phyloP scores from a whole-genome alignment of 805 yeast species.

The Suhomyces vadensis region DNA sequence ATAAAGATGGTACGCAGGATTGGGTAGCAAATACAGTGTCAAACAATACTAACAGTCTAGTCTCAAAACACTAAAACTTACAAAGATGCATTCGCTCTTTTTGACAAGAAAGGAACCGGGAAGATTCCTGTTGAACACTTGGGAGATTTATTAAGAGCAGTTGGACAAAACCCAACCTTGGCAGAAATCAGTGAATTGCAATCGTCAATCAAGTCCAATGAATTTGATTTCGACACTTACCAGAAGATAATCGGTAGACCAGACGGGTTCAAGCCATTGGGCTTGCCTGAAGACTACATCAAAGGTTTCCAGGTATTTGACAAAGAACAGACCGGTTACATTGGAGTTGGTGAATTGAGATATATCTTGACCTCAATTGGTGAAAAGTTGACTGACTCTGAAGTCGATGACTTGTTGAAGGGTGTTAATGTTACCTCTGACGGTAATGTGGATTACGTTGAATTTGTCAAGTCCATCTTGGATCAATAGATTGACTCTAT shows the following conservation, averaged over 20 bases:
- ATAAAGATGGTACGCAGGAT: neutral
- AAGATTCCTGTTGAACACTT: conserved; percentile 78
- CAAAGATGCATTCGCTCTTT: conserved; percentile 95
- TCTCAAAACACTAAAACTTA: conserved; percentile 48
- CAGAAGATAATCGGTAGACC: conserved; percentile 79
- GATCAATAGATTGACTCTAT: conserved; percentile 59
- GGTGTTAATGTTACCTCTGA: conserved; percentile 93
- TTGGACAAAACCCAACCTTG: conserved; percentile 97
- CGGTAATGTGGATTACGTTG: conserved; percentile 92
- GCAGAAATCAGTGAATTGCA: conserved; percentile 68
- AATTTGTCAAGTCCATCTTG: conserved; percentile 88
- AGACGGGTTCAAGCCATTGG: conserved; percentile 83
- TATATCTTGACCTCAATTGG: conserved; percentile 95
- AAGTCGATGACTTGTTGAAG: conserved; percentile 93
- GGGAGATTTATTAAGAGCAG: conserved; percentile 93
- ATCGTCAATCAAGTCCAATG: conserved; percentile 42
- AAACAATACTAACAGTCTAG: conserved; percentile 25
- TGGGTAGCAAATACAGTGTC: neutral
- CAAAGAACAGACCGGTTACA: conserved; percentile 91
- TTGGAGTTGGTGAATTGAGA: conserved; percentile 95
- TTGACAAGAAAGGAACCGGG: conserved; percentile 95
- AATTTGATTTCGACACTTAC: conserved; percentile 75
- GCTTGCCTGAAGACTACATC: conserved; percentile 88
- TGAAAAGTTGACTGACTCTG: conserved; percentile 85
- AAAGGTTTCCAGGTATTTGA: conserved; percentile 95